Base-by-base conservation (phyloP, 306 rosid species). In the Prunus davidiana region DNA sequence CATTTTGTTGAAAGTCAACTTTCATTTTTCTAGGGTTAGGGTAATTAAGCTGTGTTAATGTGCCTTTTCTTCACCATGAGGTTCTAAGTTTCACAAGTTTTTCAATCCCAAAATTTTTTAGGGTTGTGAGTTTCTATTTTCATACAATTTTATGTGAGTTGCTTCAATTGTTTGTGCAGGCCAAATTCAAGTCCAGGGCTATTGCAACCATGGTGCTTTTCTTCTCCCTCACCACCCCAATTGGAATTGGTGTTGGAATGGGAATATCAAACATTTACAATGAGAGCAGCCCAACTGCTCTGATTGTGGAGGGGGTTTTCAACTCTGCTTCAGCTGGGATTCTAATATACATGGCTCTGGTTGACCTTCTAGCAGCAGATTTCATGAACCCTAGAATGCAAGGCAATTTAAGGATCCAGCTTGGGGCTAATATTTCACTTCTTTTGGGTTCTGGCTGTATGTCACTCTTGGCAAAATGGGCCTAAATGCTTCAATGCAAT, bases 321-420 rank as follows among this genome's bases (percentile, higher is more conserved):
- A 85, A 89, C 73, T 86, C 94, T 64, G 86, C 89, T 47, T 91
- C 97, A 4, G 88, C 90, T 57, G 94, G 97, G 74, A 80, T 91
- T 45, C 79, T 89, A 12, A 86, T 84, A 34, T 86, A 80, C 81
- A 89, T 88, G 94, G 90, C 97, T 57, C 83, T 91, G 57, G 95
- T 88, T 83, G 90, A 89, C 79, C 89, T 86, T 77, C 82, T 89
- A 30, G 95, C 97, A 25, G 76, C 81, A 32, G 93, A 89, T 43
- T 89, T 89, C 56, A 89, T 84, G 89, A 82, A 70, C 81, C 79
- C 82, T 0, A 87, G 84, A 68, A 83, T 89, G 87, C 80, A 89
- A 19, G 28, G 19, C 18, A 89, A 77, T 74, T 77, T 87, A 19
- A 79, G 79, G 89, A 88, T 91, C 50, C 97, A 87, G 72, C 62